Conservation (phyloP, 1,139 yeast species). For the Geotrichum fermentans region DNA sequence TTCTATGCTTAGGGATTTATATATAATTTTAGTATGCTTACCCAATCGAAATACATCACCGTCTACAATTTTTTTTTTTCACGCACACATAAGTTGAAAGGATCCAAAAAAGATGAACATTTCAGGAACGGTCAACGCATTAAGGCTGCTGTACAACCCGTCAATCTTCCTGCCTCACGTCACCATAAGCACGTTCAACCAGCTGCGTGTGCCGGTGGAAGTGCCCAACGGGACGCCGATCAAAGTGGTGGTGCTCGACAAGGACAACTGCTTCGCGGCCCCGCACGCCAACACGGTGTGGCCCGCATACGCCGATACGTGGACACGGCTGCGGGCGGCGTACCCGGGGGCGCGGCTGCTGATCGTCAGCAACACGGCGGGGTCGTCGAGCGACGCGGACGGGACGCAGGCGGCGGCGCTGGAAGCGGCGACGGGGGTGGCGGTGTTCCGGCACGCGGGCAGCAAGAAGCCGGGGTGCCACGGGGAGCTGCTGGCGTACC, state of each 20-base stretch:
- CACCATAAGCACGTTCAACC: slow-evolving; percentile 60
- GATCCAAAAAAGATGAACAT: slow-evolving; percentile 44
- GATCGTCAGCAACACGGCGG: slow-evolving; percentile 91
- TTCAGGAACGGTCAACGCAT: slow-evolving; percentile 68
- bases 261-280: slow-evolving; percentile 90
- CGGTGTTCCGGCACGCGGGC: slow-evolving; percentile 69
- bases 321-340: slow-evolving; percentile 50
- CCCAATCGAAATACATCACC: too few relatives aligned
- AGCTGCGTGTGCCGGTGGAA: slow-evolving; percentile 45
- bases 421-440: slow-evolving; percentile 66
- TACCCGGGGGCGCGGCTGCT: slow-evolving; percentile 67
- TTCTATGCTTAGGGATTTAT: slow-evolving; percentile 66
- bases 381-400: slow-evolving; percentile 68
- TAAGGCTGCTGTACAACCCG: slow-evolving; percentile 59
- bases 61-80: too few relatives aligned
- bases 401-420: slow-evolving; percentile 60
- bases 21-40: neutral
- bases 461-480: slow-evolving; percentile 85
- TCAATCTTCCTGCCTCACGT: slow-evolving; percentile 65
- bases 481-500: slow-evolving; percentile 60
- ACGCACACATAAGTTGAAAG: too few relatives aligned
- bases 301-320: slow-evolving; percentile 58
- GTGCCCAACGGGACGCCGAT: slow-evolving; percentile 37
- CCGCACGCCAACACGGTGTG: slow-evolving; percentile 78
- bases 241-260: slow-evolving; percentile 81